These are phyloP conservation scores for Aspergillus nanangensis DNA, from an alignment of 495 filamentous ascomycete genomes.

Conservation along the genomic window DNA sequence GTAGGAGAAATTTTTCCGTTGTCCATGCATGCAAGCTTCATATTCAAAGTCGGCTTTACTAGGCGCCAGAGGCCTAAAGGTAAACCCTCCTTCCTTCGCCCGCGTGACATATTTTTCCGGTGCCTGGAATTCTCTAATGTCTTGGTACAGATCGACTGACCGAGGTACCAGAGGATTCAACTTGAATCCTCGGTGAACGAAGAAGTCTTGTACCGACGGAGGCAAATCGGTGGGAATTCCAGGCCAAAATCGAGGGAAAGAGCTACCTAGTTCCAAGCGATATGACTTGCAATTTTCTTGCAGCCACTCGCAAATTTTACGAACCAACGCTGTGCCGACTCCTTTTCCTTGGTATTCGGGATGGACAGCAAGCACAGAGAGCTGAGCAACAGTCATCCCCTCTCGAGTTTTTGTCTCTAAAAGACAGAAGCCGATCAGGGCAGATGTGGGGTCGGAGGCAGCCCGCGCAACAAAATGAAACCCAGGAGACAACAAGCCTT, in stretches of 20 bases:
- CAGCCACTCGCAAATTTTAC: constrained; percentile 28
- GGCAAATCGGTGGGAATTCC: constrained; percentile 40
- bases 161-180: constrained; percentile 23
- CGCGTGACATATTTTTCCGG: constrained; percentile 32
- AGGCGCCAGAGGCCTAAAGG: constrained; percentile 34
- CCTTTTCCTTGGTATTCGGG: constrained; percentile 35
- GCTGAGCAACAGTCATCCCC: constrained; percentile 21
- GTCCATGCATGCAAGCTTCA: constrained; percentile 24
- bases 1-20: constrained; percentile 38
- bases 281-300: constrained; percentile 18
- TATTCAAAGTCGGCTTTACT: constrained; percentile 37
- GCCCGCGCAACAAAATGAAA: constrained; percentile 35
- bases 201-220: constrained; percentile 33
- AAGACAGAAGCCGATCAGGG: constrained; percentile 40
- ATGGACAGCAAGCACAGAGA: constrained; percentile 40
- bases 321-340: constrained; percentile 38
- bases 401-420: constrained; percentile 26
- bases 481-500: constrained; percentile 22
- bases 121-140: constrained; percentile 32
- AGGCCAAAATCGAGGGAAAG: constrained; percentile 47
- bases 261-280: constrained; percentile 34
- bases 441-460: constrained; percentile 4
- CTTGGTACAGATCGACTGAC: constrained; percentile 40
- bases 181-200: constrained; percentile 40
- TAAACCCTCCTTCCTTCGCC: constrained; percentile 30